Conservation (phyloP, 495 filamentous ascomycete species). For the Penicillium samsonianum region DNA sequence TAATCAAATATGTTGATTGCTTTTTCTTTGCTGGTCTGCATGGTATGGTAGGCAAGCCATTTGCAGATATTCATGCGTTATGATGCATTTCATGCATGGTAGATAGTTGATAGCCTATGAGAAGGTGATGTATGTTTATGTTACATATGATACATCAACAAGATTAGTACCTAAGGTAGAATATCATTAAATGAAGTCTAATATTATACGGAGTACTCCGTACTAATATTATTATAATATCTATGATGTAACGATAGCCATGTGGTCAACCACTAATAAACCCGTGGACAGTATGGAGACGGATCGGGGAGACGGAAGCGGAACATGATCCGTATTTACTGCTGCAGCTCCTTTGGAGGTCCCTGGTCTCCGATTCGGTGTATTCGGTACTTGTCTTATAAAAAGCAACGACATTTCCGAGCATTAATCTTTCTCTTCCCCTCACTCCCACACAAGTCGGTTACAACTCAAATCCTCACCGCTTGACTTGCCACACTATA, state of each 20-base stretch:
- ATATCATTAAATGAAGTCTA: too few species aligned
- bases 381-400: not conserved
- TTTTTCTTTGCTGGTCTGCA: not conserved
- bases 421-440: not conserved
- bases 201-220: too few species aligned
- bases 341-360: constrained; percentile 8
- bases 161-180: too few species aligned
- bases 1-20: not conserved
- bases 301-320: constrained; percentile 32
- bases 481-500: not conserved
- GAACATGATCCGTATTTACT: constrained; percentile 23
- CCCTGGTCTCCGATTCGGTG: constrained; percentile 12
- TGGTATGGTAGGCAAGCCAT: not conserved
- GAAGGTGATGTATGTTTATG: not conserved
- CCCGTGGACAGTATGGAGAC: constrained; percentile 20
- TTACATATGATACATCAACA: too few species aligned
- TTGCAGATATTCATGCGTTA: not conserved
- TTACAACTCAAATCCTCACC: not conserved
- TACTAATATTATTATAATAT: too few species aligned
- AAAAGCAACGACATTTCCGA: not conserved
- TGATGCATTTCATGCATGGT: not conserved
- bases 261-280: not conserved
- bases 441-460: not conserved
- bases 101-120: not conserved
- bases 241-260: not conserved